Percentiles rank a stretch among this genome's conserved stretches.
Evolutionary conservation across 805 yeast species (phyloP).

Genomic region (Blastobotrys peoriensis): DNA sequence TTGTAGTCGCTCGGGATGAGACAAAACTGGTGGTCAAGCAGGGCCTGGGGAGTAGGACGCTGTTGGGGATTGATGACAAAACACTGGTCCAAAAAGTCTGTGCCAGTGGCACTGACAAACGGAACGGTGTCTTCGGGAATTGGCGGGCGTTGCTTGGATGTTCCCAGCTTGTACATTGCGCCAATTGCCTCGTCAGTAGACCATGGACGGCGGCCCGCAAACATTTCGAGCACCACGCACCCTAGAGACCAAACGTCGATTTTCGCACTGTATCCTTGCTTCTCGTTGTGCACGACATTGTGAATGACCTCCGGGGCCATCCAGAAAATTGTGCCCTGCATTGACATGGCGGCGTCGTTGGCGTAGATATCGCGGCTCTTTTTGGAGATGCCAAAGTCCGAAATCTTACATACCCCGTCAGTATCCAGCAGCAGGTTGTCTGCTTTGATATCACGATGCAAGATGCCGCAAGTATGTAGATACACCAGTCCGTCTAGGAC

Average conservation of each 20-base stretch:
- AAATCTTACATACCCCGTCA: conserved; percentile 91
- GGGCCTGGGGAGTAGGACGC: conserved; percentile 77
- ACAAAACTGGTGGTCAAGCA: conserved; percentile 53
- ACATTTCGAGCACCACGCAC: conserved; percentile 95
- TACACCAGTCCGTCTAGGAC: conserved; percentile 82
- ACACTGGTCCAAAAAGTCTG: conserved; percentile 67
- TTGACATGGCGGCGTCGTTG: conserved; percentile 91
- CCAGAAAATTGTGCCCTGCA: conserved; percentile 99
- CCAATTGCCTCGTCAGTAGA: conserved; percentile 90
- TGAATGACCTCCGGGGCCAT: conserved; percentile 99
- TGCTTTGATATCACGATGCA: conserved; percentile 92
- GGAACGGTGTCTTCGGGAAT: conserved; percentile 83
- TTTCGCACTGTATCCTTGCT: conserved; percentile 94
- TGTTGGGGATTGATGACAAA: conserved; percentile 67
- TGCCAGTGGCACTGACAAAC: conserved; percentile 57
- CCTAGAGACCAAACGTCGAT: conserved; percentile 98
- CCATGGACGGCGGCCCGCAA: conserved; percentile 97
- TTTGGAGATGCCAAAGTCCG: conserved; percentile 95
- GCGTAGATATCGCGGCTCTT: conserved; percentile 78
- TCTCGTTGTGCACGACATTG: conserved; percentile 61
- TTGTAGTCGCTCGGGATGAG: conserved; percentile 36
- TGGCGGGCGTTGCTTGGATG: conserved; percentile 87
- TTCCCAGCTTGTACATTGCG: conserved; percentile 84
- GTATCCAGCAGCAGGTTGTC: conserved; percentile 83
- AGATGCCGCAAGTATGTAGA: conserved; percentile 76